Base-by-base conservation (phyloP, 208 protist genomes). In the Acanthamoeba culbertsoni region DNA sequence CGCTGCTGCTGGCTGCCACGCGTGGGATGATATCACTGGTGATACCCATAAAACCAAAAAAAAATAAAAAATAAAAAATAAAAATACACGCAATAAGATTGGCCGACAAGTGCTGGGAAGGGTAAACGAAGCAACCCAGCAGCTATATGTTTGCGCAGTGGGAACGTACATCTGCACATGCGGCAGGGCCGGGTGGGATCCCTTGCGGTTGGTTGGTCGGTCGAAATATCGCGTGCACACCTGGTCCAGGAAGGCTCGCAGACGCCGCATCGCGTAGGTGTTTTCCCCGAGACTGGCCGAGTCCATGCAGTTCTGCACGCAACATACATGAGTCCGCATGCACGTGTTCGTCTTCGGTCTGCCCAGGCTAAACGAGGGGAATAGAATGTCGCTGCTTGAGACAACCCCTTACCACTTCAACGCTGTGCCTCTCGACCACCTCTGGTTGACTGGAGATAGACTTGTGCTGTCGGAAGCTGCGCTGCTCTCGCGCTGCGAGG, bases 391-490 rank as follows among this genome's bases (percentile, higher is more conserved):
- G 14, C 8, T 23, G 7, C 6, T 7, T 14, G 59, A 65, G 28
- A 33, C 0, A 6, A 12, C 14, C 37, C 31, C 3, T 7, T 65
- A 89, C 79, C 46, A 89, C 79, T 68, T 89, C 46, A 5, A 89
- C 42, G 79, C 79, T 89, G 51, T 89, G 79, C 46, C 79, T 28
- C 55, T 89, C 79, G 26, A 89, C 79, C 7, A 89, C 55, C 28
- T 89, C 79, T 4, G 79, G 55, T 31, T 82, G 79, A 20, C 35
- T 68, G 45, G 55, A 59, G 31, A 89, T 68, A 51, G 79, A 31
- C 55, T 89, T 89, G 33, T 31, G 59, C 51, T 65, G 33, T n/a
- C n/a, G n/a, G 79, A 65, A 65, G 37, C 33, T 89, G 33, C 55
- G 46, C 79, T 89, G 79, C 42, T 82, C 71, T 82, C 71, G 71